These are phyloP conservation scores for Atkinsonella hypoxylon DNA, from an alignment of 2,329 filamentous ascomycete genomes.

Conservation along the genomic window DNA sequence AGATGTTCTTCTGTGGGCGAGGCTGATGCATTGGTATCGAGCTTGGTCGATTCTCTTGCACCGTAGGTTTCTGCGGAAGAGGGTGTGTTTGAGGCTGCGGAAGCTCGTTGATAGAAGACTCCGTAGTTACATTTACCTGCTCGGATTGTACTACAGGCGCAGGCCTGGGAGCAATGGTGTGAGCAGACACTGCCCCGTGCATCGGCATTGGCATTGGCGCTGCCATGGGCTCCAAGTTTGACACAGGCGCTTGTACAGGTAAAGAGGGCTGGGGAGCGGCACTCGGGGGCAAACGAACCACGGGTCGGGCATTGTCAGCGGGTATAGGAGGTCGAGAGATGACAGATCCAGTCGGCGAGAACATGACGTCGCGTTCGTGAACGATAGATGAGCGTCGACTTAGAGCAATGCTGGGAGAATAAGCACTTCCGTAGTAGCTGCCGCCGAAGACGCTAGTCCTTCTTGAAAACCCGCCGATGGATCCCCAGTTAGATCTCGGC, in stretches of 20 bases:
- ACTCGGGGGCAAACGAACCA: slow-evolving; percentile 71
- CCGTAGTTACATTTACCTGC: slow-evolving; percentile 8
- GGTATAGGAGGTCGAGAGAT: slow-evolving; percentile 55
- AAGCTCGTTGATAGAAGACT: slow-evolving; percentile 36
- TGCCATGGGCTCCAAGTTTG: not conserved
- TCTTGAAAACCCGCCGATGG: slow-evolving; percentile 55
- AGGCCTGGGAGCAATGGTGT: not conserved
- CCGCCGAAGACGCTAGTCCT: slow-evolving; percentile 72
- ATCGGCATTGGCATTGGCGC: not conserved
- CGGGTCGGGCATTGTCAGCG: slow-evolving; percentile 52
- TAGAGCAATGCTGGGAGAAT: slow-evolving; percentile 77
- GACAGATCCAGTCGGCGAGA: slow-evolving; percentile 70
- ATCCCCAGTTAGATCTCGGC: slow-evolving; percentile 59
- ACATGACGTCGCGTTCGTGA: slow-evolving; percentile 56
- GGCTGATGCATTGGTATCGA: slow-evolving; percentile 79
- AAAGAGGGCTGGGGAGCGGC: slow-evolving; percentile 29
- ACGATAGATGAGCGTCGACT: slow-evolving; percentile 76
- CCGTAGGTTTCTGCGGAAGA: slow-evolving; percentile 44
- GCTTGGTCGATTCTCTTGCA: slow-evolving; percentile 41
- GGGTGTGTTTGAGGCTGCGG: slow-evolving; percentile 46
- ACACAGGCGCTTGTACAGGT: slow-evolving; percentile 10
- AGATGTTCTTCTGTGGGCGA: slow-evolving; percentile 86
- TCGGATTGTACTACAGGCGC: slow-evolving; percentile 8
- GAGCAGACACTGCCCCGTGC: not conserved
- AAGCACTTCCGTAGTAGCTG: slow-evolving; percentile 61